Conservation (phyloP, 768 basidiomycete genomes). For the Peribolospora kevripleyi region DNA sequence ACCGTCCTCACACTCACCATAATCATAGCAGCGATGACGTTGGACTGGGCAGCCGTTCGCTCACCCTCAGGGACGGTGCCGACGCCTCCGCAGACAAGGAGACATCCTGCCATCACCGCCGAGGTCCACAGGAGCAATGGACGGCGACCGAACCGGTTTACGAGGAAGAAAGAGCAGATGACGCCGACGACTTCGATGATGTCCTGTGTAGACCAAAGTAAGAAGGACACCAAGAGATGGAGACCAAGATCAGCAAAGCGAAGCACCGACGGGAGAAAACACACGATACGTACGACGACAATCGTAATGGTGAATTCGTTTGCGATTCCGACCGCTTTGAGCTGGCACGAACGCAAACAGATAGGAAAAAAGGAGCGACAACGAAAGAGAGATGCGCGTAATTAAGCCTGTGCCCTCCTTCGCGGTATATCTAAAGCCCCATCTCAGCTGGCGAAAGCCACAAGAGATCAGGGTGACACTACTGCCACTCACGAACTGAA, state of each 20-base stretch:
- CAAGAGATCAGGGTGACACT: no score
- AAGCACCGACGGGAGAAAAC: not conserved
- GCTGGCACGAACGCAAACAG: no score
- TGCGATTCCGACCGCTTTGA: not conserved
- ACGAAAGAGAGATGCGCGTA: no score
- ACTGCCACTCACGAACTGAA: no score
- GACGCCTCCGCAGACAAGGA: constrained; percentile 16
- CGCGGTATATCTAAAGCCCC: no score
- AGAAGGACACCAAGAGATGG: not conserved
- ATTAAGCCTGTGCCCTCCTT: no score
- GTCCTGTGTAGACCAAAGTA: not conserved
- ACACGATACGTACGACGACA: not conserved
- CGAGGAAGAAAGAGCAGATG: constrained; percentile 5
- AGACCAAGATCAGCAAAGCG: not conserved
- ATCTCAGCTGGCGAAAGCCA: no score
- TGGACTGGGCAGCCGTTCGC: constrained; percentile 12
- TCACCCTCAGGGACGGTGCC: constrained; percentile 7
- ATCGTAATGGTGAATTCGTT: constrained; percentile 4
- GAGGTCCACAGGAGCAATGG: constrained; percentile 16
- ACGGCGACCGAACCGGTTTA: constrained; percentile 16
- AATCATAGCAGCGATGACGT: constrained; percentile 18
- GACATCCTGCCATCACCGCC: constrained; percentile 16
- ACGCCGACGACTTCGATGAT: constrained; percentile 9
- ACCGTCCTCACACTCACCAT: no score
- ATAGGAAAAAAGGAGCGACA: not conserved